phyloP scores from a whole-genome alignment of 2,329 filamentous ascomycete genomes.

The Monosporascus cannonballus region DNA sequence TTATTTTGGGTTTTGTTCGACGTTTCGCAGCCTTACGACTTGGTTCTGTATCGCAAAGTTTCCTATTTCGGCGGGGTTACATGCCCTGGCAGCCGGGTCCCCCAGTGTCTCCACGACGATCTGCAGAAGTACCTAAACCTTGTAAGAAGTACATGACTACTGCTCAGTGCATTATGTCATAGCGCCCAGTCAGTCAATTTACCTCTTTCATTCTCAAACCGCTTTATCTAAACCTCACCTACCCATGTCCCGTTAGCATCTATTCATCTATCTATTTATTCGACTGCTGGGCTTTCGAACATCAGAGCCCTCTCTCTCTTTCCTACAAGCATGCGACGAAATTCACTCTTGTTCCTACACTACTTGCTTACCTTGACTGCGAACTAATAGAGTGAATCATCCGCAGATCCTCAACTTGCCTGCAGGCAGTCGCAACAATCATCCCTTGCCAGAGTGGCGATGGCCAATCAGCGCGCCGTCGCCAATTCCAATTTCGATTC shows the following conservation, averaged over 20 bases:
- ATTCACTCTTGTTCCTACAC: background rate
- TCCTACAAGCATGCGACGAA: background rate
- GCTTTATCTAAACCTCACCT: too few species aligned
- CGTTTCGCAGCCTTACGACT: background rate
- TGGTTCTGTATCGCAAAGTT: background rate
- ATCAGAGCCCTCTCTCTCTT: background rate
- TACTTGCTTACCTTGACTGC: background rate
- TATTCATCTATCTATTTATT: background rate
- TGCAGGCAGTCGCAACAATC: constrained; percentile 23
- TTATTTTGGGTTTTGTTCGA: background rate
- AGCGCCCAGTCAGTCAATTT: too few species aligned
- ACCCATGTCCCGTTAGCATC: background rate
- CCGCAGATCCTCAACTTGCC: constrained; percentile 18
- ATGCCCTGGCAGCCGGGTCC: background rate
- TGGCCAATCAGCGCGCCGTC: constrained; percentile 24
- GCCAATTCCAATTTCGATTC: constrained; percentile 12
- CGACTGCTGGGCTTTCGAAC: too few species aligned
- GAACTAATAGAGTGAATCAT: background rate
- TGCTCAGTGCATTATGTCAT: too few species aligned
- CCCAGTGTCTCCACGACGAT: too few species aligned
- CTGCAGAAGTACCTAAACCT: too few species aligned
- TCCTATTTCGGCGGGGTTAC: background rate
- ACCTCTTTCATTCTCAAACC: too few species aligned
- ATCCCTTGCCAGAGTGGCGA: constrained; percentile 25
- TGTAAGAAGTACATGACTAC: too few species aligned